A percentile compares a stretch with the other conserved stretches of the same genome.
Conservation (phyloP, 345 rosid genomes). For the rapeseed (Brassica napus) region Da-Ae NC_063444.1:8381501-8382000, state of each 20-base stretch:
- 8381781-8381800: conserved; percentile 56
- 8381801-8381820: conserved; percentile 75
- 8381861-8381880: conserved; percentile 55
- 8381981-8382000: conserved; percentile 55
- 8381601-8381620: conserved; percentile 32
- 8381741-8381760: conserved; percentile 68
- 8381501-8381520: conserved; percentile 47
- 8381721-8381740: conserved; percentile 91
- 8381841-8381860: conserved; percentile 65
- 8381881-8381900: conserved; percentile 54
- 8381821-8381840: conserved; percentile 60
- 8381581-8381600: conserved; percentile 42
- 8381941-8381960: conserved; percentile 66
- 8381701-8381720: conserved; percentile 73
- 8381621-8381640: conserved; percentile 48
- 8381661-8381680: conserved; percentile 78
- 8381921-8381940: conserved; percentile 54
- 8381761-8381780: conserved; percentile 60
- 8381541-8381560: conserved; percentile 60
- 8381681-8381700: conserved; percentile 73
- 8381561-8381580: conserved; percentile 58
- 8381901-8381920: conserved; percentile 73
- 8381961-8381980: conserved; percentile 52
- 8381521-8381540: conserved; percentile 47
- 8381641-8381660: conserved; percentile 61